Base-by-base conservation (phyloP, 495 filamentous ascomycete species). In the Jackrogersella minutella region DNA sequence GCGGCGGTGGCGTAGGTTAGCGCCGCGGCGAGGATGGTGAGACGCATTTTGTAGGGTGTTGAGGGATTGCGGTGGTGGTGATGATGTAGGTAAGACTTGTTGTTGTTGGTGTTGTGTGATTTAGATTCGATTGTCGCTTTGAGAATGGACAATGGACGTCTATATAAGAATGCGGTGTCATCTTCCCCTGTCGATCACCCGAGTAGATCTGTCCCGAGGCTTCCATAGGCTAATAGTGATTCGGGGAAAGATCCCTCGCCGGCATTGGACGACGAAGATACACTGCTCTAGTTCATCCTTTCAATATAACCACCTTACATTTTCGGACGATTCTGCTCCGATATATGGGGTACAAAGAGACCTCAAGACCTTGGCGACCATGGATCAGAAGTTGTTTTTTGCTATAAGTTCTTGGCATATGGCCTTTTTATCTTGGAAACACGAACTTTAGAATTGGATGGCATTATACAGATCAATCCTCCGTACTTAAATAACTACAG, bases 11-110 rank as follows among this genome's bases (percentile, higher is more conserved):
- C 66, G 53, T 60, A 73, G 31, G 58, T 46, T 43, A 68, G 43
- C 19, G 66, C 33, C 19, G 72, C 52, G 61, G 70, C 58, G 24
- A 77, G 62, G 58, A 74, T 58, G 1, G 68, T 56, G 72, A 70
- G 16, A 39, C 69, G 74, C 77, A 79, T 78, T 24, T 19, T 72
- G 62, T n/a, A 16, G 14, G 24, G 14, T 16, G 34, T n/a, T n/a
- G n/a, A n/a, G 6, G n/a, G 2, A 37, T 11, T 37, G 9, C n/a
- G 26, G n/a, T 55, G 51, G 40, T 16, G 44, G 28, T 34, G 3
- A 17, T 41, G 44, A 28, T 44, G 19, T 13, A 24, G 21, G 19
- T 26, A 2, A 10, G 43, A 22, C 2, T 7, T 7, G 22, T 8
- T 44, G 43, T 7, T 26, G 14, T 50, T 39, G 22, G 14, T 24